Conservation (phyloP, 345 rosid genomes). For the Angophora floribunda region DNA sequence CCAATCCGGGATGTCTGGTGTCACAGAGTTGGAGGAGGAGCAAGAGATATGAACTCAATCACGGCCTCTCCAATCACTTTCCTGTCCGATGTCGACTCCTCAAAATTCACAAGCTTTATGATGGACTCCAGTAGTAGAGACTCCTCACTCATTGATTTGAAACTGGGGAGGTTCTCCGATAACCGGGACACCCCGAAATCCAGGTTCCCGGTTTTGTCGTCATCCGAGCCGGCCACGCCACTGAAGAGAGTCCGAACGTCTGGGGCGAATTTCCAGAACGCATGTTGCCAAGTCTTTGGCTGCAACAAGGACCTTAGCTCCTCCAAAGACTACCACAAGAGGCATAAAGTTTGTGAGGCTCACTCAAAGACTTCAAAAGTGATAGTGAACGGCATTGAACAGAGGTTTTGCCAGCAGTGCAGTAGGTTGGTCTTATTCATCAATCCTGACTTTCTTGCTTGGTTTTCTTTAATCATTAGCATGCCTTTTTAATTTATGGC, state of each 20-base stretch:
- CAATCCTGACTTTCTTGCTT: neutral
- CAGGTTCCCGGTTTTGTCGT: constrained; percentile 1
- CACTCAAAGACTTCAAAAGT: constrained; percentile 70
- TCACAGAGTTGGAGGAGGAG: constrained; percentile 1
- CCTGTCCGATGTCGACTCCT: constrained; percentile 15
- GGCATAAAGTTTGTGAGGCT: constrained; percentile 74
- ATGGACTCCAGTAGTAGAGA: constrained; percentile 21
- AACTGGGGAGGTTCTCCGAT: constrained; percentile 6
- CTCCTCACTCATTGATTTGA: constrained; percentile 13
- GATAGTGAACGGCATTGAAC: constrained; percentile 52
- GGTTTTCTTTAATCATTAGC: neutral
- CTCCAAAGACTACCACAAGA: constrained; percentile 65
- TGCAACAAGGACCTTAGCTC: constrained; percentile 72
- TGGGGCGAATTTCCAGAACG: constrained; percentile 13
- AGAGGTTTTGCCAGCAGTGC: constrained; percentile 92
- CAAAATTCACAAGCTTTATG: constrained; percentile 22
- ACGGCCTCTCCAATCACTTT: neutral
- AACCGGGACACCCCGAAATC: neutral
- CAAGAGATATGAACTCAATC: neutral
- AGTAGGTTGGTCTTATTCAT: constrained; percentile 46
- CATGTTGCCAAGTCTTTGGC: constrained; percentile 63
- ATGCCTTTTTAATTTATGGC: neutral
- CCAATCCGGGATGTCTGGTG: constrained; percentile 9
- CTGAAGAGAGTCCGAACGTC: constrained; percentile 21
- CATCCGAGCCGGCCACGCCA: constrained; percentile 9